Conservation (phyloP, 768 basidiomycete genomes). For the Lyophyllum atratum region DNA sequence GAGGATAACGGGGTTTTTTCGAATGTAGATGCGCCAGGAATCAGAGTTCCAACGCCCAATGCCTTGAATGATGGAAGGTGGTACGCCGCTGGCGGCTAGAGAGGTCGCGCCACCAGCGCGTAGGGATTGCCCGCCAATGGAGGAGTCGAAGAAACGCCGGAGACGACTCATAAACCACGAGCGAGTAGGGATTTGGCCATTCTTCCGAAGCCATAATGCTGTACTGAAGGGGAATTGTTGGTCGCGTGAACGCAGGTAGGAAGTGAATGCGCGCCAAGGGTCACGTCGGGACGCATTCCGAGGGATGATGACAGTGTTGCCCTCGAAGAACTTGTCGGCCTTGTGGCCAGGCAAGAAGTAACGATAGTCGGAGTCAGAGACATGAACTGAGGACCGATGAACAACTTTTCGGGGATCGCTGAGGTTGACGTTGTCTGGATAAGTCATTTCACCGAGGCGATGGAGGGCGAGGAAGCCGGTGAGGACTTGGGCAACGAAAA, state of each 20-base stretch:
- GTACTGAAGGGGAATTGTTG: neutral
- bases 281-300: neutral
- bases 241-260: neutral
- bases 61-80: constrained; percentile 33
- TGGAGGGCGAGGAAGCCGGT: neutral
- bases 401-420: neutral
- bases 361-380: neutral
- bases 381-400: neutral
- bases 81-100: constrained; percentile 28
- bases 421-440: constrained; percentile 18
- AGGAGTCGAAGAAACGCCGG: neutral
- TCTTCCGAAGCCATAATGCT: neutral
- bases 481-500: neutral
- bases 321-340: neutral
- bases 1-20: neutral
- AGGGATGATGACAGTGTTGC: neutral
- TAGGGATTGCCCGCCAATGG: neutral
- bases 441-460: constrained; percentile 12
- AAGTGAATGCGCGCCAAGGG: neutral
- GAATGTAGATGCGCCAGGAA: constrained; percentile 29
- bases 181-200: neutral
- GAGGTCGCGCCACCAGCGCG: constrained; percentile 37
- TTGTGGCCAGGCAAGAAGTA: neutral
- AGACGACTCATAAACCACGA: neutral
- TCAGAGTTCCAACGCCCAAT: constrained; percentile 39